Conservation (phyloP, 148 eudicot genomes). For the Nyssa sinensis region DNA sequence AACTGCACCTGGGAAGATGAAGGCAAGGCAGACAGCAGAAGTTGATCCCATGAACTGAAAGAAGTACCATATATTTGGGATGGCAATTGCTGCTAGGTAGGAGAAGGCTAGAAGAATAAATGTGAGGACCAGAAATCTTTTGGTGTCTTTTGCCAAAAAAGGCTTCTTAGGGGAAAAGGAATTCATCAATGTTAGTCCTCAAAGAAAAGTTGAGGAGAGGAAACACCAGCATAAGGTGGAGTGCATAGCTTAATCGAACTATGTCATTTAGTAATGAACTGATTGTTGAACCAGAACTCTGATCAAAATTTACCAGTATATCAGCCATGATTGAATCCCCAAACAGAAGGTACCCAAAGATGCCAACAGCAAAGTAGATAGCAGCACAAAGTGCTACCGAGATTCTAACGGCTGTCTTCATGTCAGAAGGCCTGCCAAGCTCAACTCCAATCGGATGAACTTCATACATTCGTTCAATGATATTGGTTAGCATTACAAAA, state of each 20-base stretch:
- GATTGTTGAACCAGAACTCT: no score
- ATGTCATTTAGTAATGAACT: no score
- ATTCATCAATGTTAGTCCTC: slow-evolving; percentile 65
- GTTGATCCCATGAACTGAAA: slow-evolving; percentile 91
- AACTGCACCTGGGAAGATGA: slow-evolving; percentile 86
- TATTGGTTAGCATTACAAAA: no score
- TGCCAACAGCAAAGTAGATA: slow-evolving; percentile 72
- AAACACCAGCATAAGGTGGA: slow-evolving; percentile 82
- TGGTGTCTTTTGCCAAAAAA: slow-evolving; percentile 40
- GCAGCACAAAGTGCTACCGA: slow-evolving; percentile 67
- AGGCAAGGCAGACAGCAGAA: slow-evolving; percentile 68
- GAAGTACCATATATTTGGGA: slow-evolving; percentile 83
- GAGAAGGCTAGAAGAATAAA: slow-evolving; percentile 36
- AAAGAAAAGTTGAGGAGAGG: slow-evolving; percentile 83
- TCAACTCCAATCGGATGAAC: no score
- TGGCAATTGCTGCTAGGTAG: slow-evolving; percentile 63
- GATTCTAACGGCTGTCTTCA: no score
- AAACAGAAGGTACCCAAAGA: slow-evolving; percentile 87
- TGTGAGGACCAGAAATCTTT: slow-evolving; percentile 58
- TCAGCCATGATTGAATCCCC: slow-evolving; percentile 83
- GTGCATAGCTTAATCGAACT: no score
- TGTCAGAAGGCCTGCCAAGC: no score
- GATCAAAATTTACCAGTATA: slow-evolving; percentile 89
- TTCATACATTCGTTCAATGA: no score
- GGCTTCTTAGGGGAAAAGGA: slow-evolving; percentile 62